Conservation (phyloP, 768 basidiomycete species). For the Suillus subalutaceus region DNA sequence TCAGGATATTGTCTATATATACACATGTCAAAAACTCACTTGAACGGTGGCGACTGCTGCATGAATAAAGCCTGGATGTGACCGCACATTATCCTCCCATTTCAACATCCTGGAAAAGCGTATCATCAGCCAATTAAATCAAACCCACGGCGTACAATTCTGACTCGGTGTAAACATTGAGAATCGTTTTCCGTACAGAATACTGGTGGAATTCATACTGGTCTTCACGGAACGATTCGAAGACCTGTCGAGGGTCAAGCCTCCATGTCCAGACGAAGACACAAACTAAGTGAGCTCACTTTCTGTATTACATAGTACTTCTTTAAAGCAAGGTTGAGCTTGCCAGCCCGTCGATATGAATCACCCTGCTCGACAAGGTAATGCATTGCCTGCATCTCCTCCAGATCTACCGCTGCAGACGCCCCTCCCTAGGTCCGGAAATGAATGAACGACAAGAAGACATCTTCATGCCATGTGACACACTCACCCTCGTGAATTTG, state of each 20-base stretch:
- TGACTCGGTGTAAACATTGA: constrained; percentile 85
- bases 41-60: constrained; percentile 72
- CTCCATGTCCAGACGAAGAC: constrained; percentile 5
- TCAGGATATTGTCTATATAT: constrained; percentile 14
- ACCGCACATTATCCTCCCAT: constrained; percentile 82
- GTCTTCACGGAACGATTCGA: constrained; percentile 89
- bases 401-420: constrained; percentile 75
- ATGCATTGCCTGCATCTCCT: constrained; percentile 94
- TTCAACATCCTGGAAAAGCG: constrained; percentile 58
- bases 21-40: constrained; percentile 39
- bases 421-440: constrained; percentile 74
- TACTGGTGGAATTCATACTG: constrained; percentile 99
- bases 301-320: constrained; percentile 76
- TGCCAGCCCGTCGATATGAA: constrained; percentile 64
- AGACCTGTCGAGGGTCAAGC: constrained; percentile 51
- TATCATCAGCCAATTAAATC: constrained; percentile 11
- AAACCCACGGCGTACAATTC: constrained; percentile 28
- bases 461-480: background rate
- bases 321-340: constrained; percentile 81
- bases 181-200: constrained; percentile 84
- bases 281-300: constrained; percentile 41
- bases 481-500: constrained; percentile 86
- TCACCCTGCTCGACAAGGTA: constrained; percentile 85
- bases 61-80: constrained; percentile 75
- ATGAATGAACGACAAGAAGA: background rate